Conservation (phyloP, 2,329 filamentous ascomycete species). For the Diaporthe amygdali region DNA sequence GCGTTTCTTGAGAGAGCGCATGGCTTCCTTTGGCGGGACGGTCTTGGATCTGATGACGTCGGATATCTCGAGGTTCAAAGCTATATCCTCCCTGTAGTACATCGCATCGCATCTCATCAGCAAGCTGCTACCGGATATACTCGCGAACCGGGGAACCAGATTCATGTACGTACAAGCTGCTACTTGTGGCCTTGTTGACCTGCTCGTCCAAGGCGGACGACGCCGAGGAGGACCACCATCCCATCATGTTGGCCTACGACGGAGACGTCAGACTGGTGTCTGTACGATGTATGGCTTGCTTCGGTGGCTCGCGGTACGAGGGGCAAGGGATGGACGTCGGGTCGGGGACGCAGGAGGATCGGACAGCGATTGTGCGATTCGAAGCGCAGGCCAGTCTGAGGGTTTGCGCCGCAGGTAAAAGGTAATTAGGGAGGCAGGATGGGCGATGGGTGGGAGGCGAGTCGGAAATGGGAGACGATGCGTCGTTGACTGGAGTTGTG, state of each 20-base stretch:
- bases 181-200: conserved; percentile 92
- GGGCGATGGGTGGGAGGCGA: not conserved
- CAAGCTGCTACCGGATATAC: not conserved
- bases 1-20: conserved; percentile 92
- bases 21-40: conserved; percentile 95
- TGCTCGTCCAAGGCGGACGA: conserved; percentile 95
- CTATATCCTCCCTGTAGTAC: conserved; percentile 82
- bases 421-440: not conserved
- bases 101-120: conserved; percentile 25
- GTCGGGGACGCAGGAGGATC: not conserved
- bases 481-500: not conserved
- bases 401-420: not conserved
- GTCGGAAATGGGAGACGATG: not conserved
- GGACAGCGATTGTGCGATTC: not conserved
- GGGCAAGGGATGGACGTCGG: not conserved
- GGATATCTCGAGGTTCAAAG: conserved; percentile 96
- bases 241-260: conserved; percentile 67
- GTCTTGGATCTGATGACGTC: conserved; percentile 97
- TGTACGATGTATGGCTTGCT: not conserved
- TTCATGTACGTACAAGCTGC: conserved; percentile 74
- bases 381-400: not conserved
- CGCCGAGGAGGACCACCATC: conserved; percentile 93
- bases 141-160: not conserved
- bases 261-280: not conserved
- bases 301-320: not conserved